Base-by-base conservation (phyloP, 1,139 yeast genomes). In the Ogataea hybrid region DNA sequence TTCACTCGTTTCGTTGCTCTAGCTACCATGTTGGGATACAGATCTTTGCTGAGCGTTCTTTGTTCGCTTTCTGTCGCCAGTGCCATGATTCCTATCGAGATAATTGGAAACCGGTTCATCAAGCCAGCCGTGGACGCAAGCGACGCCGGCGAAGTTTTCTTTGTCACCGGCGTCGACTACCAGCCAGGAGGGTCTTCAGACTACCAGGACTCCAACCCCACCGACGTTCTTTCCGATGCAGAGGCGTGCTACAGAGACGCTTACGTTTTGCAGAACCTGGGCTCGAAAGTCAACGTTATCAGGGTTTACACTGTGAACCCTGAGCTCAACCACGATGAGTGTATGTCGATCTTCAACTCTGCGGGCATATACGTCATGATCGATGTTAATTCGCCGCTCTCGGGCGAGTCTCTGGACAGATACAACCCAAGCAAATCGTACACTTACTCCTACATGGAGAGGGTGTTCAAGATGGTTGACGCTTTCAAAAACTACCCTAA, bases 161-260 rank as follows among this genome's bases (percentile, higher is more conserved):
- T 71, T 54, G 60, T 79, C 41, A 72, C 74, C 43, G 86, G 86
- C 51, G 72, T 81, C 12, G 96, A 87, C 58, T 88, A 88, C 59
- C 96, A 87, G 60, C 95, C 95, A 0, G 95, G 95, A 18, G 96
- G 95, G 1, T 79, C 95, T 0, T 81, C 95, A 0, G 79, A 70
- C 7, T 81, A 73, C 49, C 63, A 67, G 37, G 62, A 70, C 25
- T 50, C 56, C 14, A 59, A 69, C 11, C 70, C 69, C 34, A 62
- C 67, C 14, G 97, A 90, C 65, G 92, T 90, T 10, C 71, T 89
- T 43, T 80, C 92, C 15, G 84, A 88, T 55, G 73, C 74, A 10
- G 80, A 75, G 20, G 69, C 74, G 33, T 89, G 96, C 68, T 77
- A 79, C 49, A 77, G 97, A 66, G 97, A 89, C 63, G 85, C 88